Evolutionary conservation across 768 basidiomycete species (phyloP).

Genomic region (Paxillus rubicundulus): DNA sequence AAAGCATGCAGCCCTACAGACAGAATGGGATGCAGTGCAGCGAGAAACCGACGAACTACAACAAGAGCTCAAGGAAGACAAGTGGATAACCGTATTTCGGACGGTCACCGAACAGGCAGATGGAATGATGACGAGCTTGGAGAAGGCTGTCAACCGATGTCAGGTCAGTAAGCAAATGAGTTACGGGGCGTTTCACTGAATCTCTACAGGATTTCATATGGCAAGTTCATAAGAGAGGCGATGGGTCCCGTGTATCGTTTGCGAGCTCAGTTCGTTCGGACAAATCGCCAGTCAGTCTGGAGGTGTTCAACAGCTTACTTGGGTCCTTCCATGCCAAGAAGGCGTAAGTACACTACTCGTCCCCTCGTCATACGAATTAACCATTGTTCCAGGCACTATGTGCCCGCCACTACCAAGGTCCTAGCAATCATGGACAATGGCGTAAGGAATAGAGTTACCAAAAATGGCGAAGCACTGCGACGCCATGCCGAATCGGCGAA

Average conservation of each 20-base stretch:
- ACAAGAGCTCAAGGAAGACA: slow-evolving; percentile 95
- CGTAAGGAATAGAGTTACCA: slow-evolving; percentile 88
- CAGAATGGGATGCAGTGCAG: slow-evolving; percentile 82
- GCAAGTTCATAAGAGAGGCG: slow-evolving; percentile 66
- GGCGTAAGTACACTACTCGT: slow-evolving; percentile 50
- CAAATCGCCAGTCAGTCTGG: slow-evolving; percentile 51
- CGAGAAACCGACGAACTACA: slow-evolving; percentile 76
- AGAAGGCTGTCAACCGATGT: slow-evolving; percentile 89
- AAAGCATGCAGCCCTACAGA: slow-evolving; percentile 69
- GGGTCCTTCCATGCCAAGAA: slow-evolving; percentile 87
- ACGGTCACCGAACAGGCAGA: slow-evolving; percentile 94
- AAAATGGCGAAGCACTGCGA: slow-evolving; percentile 93
- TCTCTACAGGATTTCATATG: slow-evolving; percentile 73
- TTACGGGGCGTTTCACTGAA: background rate
- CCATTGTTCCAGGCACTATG: slow-evolving; percentile 68
- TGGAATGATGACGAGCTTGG: slow-evolving; percentile 95
- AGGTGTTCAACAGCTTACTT: slow-evolving; percentile 62
- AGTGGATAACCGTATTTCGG: slow-evolving; percentile 93
- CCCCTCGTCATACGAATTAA: slow-evolving; percentile 11
- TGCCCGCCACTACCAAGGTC: slow-evolving; percentile 90
- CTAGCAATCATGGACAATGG: slow-evolving; percentile 93
- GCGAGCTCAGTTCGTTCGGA: slow-evolving; percentile 48
- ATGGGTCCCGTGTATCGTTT: slow-evolving; percentile 45
- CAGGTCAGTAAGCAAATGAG: slow-evolving; percentile 52
- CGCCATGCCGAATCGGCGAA: slow-evolving; percentile 87